phyloP scores from a whole-genome alignment of 345 rosid genomes.

The Heritiera fomes region DNA sequence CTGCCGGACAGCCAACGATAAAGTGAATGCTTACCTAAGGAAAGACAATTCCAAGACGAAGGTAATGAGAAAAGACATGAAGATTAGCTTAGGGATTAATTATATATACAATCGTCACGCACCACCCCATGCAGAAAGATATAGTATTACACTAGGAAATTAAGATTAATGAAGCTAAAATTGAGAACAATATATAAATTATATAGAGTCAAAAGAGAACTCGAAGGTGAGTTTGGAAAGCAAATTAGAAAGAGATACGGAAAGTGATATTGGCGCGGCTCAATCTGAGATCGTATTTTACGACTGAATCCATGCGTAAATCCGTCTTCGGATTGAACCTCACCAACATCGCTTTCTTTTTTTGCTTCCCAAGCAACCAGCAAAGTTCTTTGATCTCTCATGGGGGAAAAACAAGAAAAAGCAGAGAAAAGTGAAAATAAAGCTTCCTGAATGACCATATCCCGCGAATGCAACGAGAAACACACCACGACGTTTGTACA shows the following conservation, averaged over 20 bases:
- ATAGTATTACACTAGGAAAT: not conserved
- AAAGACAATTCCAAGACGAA: not conserved
- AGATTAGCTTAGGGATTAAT: not conserved
- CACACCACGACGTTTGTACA: not conserved
- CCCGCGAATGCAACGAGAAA: conserved; percentile 24
- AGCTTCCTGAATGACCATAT: not conserved
- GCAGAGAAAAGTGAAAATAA: not conserved
- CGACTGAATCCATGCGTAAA: conserved; percentile 40
- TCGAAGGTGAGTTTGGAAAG: conserved; percentile 21
- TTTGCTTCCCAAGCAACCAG: conserved; percentile 29
- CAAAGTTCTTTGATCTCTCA: not conserved
- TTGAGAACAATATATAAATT: not conserved
- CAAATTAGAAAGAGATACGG: not conserved
- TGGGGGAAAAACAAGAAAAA: not conserved
- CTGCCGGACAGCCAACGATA: not conserved
- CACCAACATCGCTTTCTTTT: conserved; percentile 80
- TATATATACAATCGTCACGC: not conserved
- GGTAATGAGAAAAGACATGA: not conserved
- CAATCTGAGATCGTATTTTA: conserved; percentile 88
- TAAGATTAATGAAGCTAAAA: not conserved
- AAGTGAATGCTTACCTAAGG: not conserved
- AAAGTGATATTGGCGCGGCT: conserved; percentile 99
- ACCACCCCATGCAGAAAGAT: not conserved
- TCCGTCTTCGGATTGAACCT: conserved; percentile 95
- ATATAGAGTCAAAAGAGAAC: not conserved